Evolutionary conservation across 2,329 filamentous ascomycete genomes (phyloP).

Genomic region (Penicillium sp.): DNA sequence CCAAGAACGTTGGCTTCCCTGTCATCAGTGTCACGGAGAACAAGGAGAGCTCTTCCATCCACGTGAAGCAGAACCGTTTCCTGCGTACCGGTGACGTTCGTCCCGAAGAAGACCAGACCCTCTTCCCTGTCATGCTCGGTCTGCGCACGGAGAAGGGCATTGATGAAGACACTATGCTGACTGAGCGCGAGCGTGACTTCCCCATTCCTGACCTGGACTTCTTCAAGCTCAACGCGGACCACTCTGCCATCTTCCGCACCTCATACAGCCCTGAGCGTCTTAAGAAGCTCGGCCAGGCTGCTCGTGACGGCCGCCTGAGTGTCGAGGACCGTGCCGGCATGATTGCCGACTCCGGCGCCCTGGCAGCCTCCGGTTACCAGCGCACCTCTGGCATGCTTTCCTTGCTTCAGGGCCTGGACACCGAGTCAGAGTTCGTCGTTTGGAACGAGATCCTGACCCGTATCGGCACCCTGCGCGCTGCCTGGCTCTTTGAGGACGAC

Average conservation of each 20-base stretch:
- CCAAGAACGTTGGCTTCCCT: slow-evolving; percentile 91
- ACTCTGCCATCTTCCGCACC: slow-evolving; percentile 88
- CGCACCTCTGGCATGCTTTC: slow-evolving; percentile 87
- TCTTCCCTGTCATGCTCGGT: slow-evolving; percentile 87
- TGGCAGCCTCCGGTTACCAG: slow-evolving; percentile 87
- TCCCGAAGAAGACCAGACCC: slow-evolving; percentile 81
- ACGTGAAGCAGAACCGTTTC: slow-evolving; percentile 93
- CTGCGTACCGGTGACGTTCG: slow-evolving; percentile 88
- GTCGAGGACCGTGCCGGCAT: slow-evolving; percentile 93
- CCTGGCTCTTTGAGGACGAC: slow-evolving; percentile 85
- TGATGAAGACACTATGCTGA: slow-evolving; percentile 70
- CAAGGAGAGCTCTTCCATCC: slow-evolving; percentile 67
- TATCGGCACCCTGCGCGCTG: slow-evolving; percentile 71
- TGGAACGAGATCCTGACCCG: slow-evolving; percentile 89
- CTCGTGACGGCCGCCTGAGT: slow-evolving; percentile 72
- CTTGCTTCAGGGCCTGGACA: slow-evolving; percentile 77
- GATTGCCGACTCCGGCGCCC: slow-evolving; percentile 86
- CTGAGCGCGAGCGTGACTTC: slow-evolving; percentile 71
- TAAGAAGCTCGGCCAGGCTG: slow-evolving; percentile 81
- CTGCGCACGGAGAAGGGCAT: slow-evolving; percentile 81
- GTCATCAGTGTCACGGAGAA: slow-evolving; percentile 84
- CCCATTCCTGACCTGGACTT: slow-evolving; percentile 78
- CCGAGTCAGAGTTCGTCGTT: slow-evolving; percentile 83
- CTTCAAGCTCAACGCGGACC: slow-evolving; percentile 95
- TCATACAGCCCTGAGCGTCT: slow-evolving; percentile 81